A percentile compares a stretch with the other conserved stretches of the same genome.
phyloP scores from a whole-genome alignment of 2,329 filamentous ascomycete species.

The Phyllosticta capitalensis region DNA sequence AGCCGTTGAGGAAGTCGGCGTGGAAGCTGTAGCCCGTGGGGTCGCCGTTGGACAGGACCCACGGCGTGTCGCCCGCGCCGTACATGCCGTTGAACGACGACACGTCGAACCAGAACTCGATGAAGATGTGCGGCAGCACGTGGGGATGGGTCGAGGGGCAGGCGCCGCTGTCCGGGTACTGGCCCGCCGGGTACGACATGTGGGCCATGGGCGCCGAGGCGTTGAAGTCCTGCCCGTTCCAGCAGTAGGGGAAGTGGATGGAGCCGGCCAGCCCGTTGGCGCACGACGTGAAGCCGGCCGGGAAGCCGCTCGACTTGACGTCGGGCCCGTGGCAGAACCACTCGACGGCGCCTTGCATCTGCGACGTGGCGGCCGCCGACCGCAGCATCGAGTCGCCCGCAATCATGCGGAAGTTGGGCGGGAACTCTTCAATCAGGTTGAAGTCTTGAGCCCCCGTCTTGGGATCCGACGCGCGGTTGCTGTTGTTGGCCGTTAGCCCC shows the following conservation, averaged over 20 bases:
- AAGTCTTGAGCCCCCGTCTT: conserved; percentile 25
- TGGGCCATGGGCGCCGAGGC: conserved; percentile 24
- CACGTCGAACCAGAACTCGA: conserved; percentile 32
- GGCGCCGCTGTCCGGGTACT: conserved; percentile 22
- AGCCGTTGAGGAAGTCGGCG: conserved; percentile 29
- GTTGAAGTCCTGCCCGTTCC: conserved; percentile 27
- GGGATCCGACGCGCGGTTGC: conserved; percentile 10
- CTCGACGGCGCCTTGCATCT: conserved; percentile 17
- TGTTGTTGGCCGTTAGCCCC: neutral
- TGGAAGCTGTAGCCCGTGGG: conserved; percentile 29
- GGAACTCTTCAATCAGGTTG: conserved; percentile 25
- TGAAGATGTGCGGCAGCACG: conserved; percentile 29
- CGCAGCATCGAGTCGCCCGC: conserved; percentile 25
- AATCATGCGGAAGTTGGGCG: conserved; percentile 28
- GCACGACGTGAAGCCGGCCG: conserved; percentile 28
- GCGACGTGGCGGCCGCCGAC: conserved; percentile 17
- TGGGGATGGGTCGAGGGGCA: conserved; percentile 24
- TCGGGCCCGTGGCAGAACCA: conserved; percentile 11
- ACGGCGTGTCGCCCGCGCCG: conserved; percentile 21
- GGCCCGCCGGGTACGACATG: conserved; percentile 30
- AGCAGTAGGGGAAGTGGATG: conserved; percentile 29
- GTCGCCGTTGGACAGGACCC: conserved; percentile 28
- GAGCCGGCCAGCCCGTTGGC: conserved; percentile 25
- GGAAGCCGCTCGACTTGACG: conserved; percentile 20
- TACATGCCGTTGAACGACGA: conserved; percentile 25